Evolutionary conservation across 108 stramenopile species (phyloP), one percentile per base, ranked within the genome.

Genomic region (Cyclotella sp.): DNA sequence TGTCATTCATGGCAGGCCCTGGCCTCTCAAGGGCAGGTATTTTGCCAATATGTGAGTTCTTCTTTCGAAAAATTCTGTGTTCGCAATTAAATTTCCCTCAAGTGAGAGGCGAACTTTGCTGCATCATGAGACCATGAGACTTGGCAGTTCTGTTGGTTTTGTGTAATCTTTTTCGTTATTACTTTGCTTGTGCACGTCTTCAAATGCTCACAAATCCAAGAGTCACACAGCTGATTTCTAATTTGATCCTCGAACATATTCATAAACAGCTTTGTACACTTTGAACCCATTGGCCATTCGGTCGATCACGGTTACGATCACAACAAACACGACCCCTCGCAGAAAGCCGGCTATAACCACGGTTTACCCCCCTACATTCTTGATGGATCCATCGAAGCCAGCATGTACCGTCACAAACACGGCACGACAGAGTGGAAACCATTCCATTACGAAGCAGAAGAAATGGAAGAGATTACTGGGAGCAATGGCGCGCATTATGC

Each of bases 1-100:
- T 26, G 83, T 96, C 45, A 70, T 97, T 46, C 98, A 98, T 76
- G 98, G 98, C 11, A 63, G 97, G 47, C 97, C 96, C 14, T 95
- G 94, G 42, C 88, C 96, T 0, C 63, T 98, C 54, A 86, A 92
- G 69, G 97, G 97, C 21, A 73, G 77, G 24, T 92, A 72, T 72
- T 93, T 80, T 74, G 93, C 93, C 59, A 95, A 94, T 73, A 65
- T 92, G 70, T 92, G 82, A 77, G 76, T 68, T 29, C 34, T 34
- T 6, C 4, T 34, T 34, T 34, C 34, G 34, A 5, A 2, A 6
- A 2, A 34, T 34, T 2, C 4, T 34, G 34, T 34, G 34, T 2
- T 34, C 6, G 34, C 6, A 34, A 6, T 5, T 5, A 6, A 34
- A 34, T 34, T 34, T 6, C 2, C 4, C 4, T 6, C 10, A n/a